phyloP scores from a whole-genome alignment of 2,329 filamentous ascomycete genomes.

The Microascus cirrosus region DNA sequence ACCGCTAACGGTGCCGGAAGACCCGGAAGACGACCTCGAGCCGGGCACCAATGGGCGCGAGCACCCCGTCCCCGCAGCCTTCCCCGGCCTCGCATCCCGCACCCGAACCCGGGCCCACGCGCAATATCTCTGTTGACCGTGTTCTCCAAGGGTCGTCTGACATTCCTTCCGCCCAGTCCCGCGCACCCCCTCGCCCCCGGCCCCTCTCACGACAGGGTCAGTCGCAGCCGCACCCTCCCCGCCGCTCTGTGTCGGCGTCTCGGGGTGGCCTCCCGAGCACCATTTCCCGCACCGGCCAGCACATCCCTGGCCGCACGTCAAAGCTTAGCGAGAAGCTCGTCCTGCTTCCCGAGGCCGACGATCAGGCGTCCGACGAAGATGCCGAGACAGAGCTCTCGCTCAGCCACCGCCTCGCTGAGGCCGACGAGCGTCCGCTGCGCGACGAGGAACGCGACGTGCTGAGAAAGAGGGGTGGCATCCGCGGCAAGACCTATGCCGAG shows the following conservation, averaged over 20 bases:
- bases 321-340: constrained; percentile 98
- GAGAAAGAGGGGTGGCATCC: constrained; percentile 48
- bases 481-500: constrained; percentile 87
- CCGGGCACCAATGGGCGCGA: not conserved
- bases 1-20: not conserved
- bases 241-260: constrained; percentile 10
- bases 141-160: constrained; percentile 89
- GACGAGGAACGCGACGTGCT: constrained; percentile 59
- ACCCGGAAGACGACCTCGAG: not conserved
- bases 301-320: constrained; percentile 73
- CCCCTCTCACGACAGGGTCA: constrained; percentile 16
- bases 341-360: constrained; percentile 70
- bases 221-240: constrained; percentile 16
- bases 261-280: constrained; percentile 24
- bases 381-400: constrained; percentile 31
- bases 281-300: constrained; percentile 32
- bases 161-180: constrained; percentile 86
- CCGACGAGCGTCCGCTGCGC: constrained; percentile 53
- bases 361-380: constrained; percentile 39
- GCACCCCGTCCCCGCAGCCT: not conserved
- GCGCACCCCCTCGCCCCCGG: constrained; percentile 49
- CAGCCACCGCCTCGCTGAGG: constrained; percentile 27
- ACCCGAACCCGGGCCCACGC: constrained; percentile 36
- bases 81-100: not conserved
- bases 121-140: constrained; percentile 84